phyloP scores from a whole-genome alignment of 2,329 filamentous ascomycete species.

The Metarhizium anisopliae region DNA sequence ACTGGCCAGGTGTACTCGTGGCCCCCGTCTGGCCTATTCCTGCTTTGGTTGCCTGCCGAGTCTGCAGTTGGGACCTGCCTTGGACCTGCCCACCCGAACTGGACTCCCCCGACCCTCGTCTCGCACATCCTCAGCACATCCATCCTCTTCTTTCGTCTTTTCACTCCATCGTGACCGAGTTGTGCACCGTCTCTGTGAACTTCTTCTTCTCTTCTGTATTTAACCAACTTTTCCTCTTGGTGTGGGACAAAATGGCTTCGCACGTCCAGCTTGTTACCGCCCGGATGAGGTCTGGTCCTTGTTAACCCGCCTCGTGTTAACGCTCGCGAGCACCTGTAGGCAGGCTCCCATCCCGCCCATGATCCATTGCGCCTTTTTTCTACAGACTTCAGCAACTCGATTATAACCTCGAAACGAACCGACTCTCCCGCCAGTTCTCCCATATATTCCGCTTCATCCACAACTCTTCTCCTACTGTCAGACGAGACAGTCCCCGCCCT shows the following conservation, averaged over 20 bases:
- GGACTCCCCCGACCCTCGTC: too few species aligned
- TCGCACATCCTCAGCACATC: not conserved
- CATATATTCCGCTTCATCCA: not conserved
- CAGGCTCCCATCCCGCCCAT: slow-evolving; percentile 5
- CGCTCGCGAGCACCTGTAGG: slow-evolving; percentile 1
- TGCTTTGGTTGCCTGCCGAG: too few species aligned
- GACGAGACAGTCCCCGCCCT: not conserved
- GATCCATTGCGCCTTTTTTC: not conserved
- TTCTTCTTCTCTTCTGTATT: not conserved
- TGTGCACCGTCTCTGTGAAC: not conserved
- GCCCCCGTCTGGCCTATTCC: too few species aligned
- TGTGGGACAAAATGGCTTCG: slow-evolving; percentile 14
- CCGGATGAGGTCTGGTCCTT: slow-evolving; percentile 10
- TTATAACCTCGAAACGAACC: not conserved
- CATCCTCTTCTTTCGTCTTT: not conserved
- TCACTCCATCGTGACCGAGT: slow-evolving; percentile 8
- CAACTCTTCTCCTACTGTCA: not conserved
- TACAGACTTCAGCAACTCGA: not conserved
- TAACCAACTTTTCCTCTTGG: not conserved
- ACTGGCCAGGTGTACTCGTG: too few species aligned
- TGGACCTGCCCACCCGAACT: too few species aligned
- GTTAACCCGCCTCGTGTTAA: slow-evolving; percentile 8
- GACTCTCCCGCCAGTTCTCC: not conserved
- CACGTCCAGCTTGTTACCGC: slow-evolving; percentile 11
- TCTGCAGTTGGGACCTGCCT: too few species aligned